phyloP scores from a whole-genome alignment of 305 asterid species.

The Andrographis paniculata region DNA sequence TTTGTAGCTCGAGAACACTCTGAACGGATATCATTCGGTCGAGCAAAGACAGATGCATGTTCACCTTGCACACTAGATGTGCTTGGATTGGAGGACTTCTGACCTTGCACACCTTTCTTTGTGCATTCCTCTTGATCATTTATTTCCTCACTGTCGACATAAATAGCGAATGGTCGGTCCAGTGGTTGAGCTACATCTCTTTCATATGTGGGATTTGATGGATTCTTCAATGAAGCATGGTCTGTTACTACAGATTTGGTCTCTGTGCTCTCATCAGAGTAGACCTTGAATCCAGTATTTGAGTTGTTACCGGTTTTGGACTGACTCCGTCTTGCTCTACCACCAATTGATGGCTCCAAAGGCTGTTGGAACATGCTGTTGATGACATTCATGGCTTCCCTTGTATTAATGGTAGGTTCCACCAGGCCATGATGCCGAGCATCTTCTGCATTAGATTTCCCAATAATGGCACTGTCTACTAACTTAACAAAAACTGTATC shows the following conservation, averaged over 20 bases:
- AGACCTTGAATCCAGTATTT: conserved; percentile 36
- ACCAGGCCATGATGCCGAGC: conserved; percentile 85
- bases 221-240: conserved; percentile 22
- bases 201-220: conserved; percentile 19
- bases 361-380: conserved; percentile 81
- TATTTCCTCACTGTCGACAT: conserved; percentile 57
- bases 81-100: conserved; percentile 14
- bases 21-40: conserved; percentile 35
- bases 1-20: conserved; percentile 29
- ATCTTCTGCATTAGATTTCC: conserved; percentile 66
- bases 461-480: conserved; percentile 62
- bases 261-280: conserved; percentile 38
- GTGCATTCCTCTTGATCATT: conserved; percentile 22
- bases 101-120: conserved; percentile 19
- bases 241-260: conserved; percentile 16
- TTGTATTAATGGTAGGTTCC: conserved; percentile 82
- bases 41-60: conserved; percentile 39
- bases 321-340: conserved; percentile 35
- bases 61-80: conserved; percentile 18
- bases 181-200: conserved; percentile 25
- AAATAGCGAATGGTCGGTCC: conserved; percentile 56
- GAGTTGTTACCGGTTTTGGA: conserved; percentile 21
- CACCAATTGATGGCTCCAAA: conserved; percentile 48
- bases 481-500: conserved; percentile 55
- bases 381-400: conserved; percentile 75